Conservation (phyloP, 2,329 filamentous ascomycete species). For the Penicillium sp. region DNA sequence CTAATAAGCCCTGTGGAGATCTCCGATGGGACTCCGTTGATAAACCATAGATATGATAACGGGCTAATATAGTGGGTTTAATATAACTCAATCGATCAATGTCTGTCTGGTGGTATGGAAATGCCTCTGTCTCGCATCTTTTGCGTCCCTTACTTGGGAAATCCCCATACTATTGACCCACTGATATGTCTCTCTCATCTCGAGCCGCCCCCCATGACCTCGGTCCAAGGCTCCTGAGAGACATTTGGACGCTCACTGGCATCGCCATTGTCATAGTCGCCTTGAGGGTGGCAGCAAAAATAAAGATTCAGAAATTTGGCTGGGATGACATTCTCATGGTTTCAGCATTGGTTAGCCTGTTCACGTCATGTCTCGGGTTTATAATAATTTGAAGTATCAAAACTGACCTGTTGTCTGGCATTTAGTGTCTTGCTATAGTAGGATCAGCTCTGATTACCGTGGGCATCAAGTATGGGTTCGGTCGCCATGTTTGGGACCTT, state of each 20-base stretch:
- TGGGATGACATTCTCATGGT: slow-evolving; percentile 27
- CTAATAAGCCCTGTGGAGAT: too few species aligned
- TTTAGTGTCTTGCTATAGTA: slow-evolving; percentile 19
- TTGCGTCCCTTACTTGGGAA: background rate
- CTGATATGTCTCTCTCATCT: slow-evolving; percentile 12
- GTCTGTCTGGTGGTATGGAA: too few species aligned
- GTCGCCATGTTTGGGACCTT: slow-evolving; percentile 15
- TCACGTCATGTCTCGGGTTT: background rate
- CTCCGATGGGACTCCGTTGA: too few species aligned
- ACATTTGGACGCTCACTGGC: slow-evolving; percentile 24
- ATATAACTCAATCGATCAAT: too few species aligned
- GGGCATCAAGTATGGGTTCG: slow-evolving; percentile 23
- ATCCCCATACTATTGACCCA: background rate
- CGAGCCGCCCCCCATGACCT: slow-evolving; percentile 4
- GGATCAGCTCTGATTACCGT: slow-evolving; percentile 26
- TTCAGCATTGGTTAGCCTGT: slow-evolving; percentile 24
- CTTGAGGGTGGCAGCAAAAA: slow-evolving; percentile 24
- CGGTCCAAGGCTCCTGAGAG: slow-evolving; percentile 20
- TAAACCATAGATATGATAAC: too few species aligned
- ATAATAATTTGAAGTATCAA: background rate
- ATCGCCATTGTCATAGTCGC: slow-evolving; percentile 18
- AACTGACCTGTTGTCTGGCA: slow-evolving; percentile 7
- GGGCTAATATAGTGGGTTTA: too few species aligned
- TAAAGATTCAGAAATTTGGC: slow-evolving; percentile 23
- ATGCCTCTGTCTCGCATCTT: background rate